phyloP scores from a whole-genome alignment of 139 green algal species.

The Chlorella vulgaris region DNA sequence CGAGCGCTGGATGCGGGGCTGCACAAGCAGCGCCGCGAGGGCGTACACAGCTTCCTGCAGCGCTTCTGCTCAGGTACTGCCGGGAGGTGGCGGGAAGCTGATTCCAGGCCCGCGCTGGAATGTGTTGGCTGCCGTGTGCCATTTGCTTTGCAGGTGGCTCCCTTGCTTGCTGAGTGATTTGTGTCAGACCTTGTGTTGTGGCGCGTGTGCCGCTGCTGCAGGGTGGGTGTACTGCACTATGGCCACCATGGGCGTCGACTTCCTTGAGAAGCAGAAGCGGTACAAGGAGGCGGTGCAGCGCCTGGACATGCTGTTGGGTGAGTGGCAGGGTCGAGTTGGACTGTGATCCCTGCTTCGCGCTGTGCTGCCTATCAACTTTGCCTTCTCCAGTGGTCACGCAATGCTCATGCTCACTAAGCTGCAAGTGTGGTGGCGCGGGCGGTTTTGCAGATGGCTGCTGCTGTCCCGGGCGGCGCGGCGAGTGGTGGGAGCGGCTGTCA shows the following conservation, averaged over 20 bases:
- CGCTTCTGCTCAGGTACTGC: constrained; percentile 5
- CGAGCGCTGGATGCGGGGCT: constrained; percentile 12
- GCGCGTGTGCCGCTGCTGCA: background rate
- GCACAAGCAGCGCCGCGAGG: constrained; percentile 44
- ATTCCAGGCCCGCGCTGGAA: no score
- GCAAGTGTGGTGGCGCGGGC: background rate
- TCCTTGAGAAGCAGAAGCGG: constrained; percentile 72
- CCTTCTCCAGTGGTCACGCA: no score
- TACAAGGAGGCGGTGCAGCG: constrained; percentile 44
- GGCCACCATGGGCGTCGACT: constrained; percentile 71
- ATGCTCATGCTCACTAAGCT: no score
- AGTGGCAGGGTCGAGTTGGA: background rate
- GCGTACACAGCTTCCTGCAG: constrained; percentile 9
- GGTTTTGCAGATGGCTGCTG: constrained; percentile 53
- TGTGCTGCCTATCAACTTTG: no score
- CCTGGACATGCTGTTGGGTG: constrained; percentile 23
- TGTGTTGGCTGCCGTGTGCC: no score
- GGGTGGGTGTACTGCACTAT: constrained; percentile 71
- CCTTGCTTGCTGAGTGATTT: no score
- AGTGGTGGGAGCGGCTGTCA: constrained; percentile 84
- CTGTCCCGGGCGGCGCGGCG: constrained; percentile 67
- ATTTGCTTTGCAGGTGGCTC: no score
- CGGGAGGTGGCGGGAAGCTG: background rate
- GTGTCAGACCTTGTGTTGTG: no score
- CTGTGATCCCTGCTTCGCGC: no score